Evolutionary conservation across 208 protist genomes (phyloP), one percentile per base, ranked within the genome.

Genomic region (Lotmaria passim): DNA sequence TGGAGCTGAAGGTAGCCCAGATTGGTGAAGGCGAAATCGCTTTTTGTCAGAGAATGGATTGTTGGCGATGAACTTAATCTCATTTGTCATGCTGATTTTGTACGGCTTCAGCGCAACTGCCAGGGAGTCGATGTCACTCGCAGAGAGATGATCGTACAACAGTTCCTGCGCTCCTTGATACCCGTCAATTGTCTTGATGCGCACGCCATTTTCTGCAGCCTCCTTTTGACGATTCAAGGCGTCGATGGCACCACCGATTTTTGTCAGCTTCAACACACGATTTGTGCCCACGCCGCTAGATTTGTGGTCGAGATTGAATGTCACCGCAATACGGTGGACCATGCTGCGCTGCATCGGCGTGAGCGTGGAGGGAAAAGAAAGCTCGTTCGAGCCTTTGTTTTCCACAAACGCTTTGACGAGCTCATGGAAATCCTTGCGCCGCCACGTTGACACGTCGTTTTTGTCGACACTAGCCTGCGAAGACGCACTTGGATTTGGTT

Each of bases 111-210:
- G 58, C 8, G 71, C 34, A 0, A 51, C 23, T 21, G 60, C 53
- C 14, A 91, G 69, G 6, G 82, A 46, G 28, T 62, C 44, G 31
- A 82, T 28, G 39, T 81, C 78, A 7, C 56, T 63, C 31, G 23
- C 15, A 34, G 62, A 73, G 8, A 90, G 51, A 48, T 83, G 85
- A 33, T 76, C 61, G 62, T 82, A 66, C 36, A 79, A 74, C 21
- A 94, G 79, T 46, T 59, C 43, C 68, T 93, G 88, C n/a, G 85
- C 88, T 19, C 91, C 88, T 78, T 93, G 88, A 70, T 85, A 93
- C 6, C 86, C 87, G 48, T 93, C 83, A 14, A 89, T 87, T 17
- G 77, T 88, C 59, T 91, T 89, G 19, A 87, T 75, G 1, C 84
- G 55, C 44, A 77, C 61, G 21, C 83, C 83, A 36, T 59, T 24